These are phyloP conservation scores for Lolium multiflorum DNA, from an alignment of 176 grass and related monocot species.

Conservation along the genomic window DNA sequence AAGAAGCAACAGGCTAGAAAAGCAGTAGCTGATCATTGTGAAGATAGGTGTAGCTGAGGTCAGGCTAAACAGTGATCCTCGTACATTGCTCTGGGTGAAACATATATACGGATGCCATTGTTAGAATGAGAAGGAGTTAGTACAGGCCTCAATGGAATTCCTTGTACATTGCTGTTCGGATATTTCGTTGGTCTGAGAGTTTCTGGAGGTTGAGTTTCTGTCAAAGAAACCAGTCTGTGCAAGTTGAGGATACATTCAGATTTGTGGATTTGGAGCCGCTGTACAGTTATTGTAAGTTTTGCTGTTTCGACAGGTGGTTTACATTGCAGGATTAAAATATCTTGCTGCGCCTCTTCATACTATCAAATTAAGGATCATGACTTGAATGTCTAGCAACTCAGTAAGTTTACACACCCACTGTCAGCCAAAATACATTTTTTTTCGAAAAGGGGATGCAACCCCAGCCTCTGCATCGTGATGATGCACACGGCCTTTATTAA, in stretches of 20 bases:
- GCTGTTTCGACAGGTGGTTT: too few species aligned
- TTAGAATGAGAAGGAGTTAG: background rate
- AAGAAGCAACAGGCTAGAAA: slow-evolving; percentile 12
- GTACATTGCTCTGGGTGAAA: slow-evolving; percentile 18
- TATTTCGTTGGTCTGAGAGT: slow-evolving; percentile 2
- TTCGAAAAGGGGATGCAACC: too few species aligned
- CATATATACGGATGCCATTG: background rate
- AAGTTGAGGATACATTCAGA: background rate
- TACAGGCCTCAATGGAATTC: background rate
- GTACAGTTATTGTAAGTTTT: background rate
- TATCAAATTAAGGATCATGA: too few species aligned
- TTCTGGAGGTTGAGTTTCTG: background rate
- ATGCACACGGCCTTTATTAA: too few species aligned
- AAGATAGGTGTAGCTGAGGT: background rate
- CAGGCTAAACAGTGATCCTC: slow-evolving; percentile 17
- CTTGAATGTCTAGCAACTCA: too few species aligned
- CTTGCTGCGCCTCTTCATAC: too few species aligned
- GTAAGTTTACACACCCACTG: too few species aligned
- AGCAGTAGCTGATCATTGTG: slow-evolving; percentile 16
- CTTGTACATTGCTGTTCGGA: background rate
- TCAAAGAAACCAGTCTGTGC: background rate
- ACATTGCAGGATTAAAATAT: too few species aligned
- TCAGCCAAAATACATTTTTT: too few species aligned
- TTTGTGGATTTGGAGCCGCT: background rate
- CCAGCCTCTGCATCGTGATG: too few species aligned